Base-by-base conservation (phyloP, 495 filamentous ascomycete genomes). In the Sordaria brevicollis region DNA sequence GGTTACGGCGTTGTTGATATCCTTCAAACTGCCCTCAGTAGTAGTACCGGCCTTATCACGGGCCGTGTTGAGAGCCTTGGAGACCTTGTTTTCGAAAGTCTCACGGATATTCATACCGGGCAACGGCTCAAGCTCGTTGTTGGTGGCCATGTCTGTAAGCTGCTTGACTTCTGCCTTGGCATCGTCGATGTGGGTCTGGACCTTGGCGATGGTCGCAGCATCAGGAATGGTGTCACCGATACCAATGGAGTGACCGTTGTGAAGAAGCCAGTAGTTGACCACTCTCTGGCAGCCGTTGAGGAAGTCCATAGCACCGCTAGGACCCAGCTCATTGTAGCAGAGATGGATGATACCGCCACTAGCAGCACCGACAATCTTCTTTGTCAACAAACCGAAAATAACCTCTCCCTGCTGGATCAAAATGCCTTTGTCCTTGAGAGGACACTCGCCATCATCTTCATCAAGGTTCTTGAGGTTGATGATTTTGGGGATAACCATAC, bases 201-300 rank as follows among this genome's bases (percentile, higher is more conserved):
- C 93, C 75, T 89, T 87, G n/a, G 87, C 81, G 69, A 96, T 94
- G 17, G 94, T 97, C 2, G 79, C 79, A 43, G 85, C 83, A 76
- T 98, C 94, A 5, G 95, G 95, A 79, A 99, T 94, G 1, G 96
- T 98, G 78, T 99, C 95, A 80, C 95, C 95, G 71, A 99, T 98
- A 81, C 95, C 95, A 71, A 99, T 97, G 80, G 93, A 97, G 82
- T 96, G 95, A 57, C 95, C 95, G 76, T 97, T 91, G 80, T 99
- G 96, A n/a, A 98, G 83, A 11, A 99, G 87, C 95, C 95, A 98
- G 80, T 97, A 97, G 76, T 92, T 93, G 71, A 98, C 90, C 41
- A 98, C 93, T 17, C 90, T 88, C 79, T 99, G 95, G 37, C 89
- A 89, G 67, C 93, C 94, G 75, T 97, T 97, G 83, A 99, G 96